Base-by-base conservation (phyloP, 805 yeast species). In the Candida silvatica region DNA sequence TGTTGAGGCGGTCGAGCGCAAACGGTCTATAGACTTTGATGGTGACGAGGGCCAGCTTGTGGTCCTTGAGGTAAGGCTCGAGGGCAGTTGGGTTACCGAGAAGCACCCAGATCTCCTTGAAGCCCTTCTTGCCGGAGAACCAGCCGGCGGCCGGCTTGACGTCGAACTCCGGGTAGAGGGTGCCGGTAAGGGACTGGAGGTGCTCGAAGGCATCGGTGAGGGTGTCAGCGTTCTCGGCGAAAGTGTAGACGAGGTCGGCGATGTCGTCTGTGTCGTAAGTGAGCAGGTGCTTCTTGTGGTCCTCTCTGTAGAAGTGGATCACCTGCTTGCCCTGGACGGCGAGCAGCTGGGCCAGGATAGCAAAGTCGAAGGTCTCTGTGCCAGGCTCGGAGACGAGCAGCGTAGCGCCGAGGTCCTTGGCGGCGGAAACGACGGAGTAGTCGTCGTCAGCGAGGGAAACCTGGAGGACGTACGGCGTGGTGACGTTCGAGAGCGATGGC, bases 1-100 rank as follows among this genome's bases (percentile, higher is more conserved):
- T 65, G 64, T 36, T 32, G 74, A 85, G 61, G 12, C 63, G 54
- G n/a, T 62, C 53, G 33, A 77, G 63, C 39, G 68, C 60, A 63
- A 87, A 82, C 3, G 96, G 95, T 49, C 85, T 73, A 62, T 80
- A 81, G 22, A 73, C 71, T 27, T 80, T 73, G 31, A 84, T 64
- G 6, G 73, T 59, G 30, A 82, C 57, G 22, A 81, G 52, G 28
- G 77, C 71, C 15, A 65, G 62, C 8, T 26, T 27, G 29, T 43
- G 41, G n/a, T 31, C 35, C 4, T 31, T 26, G 16, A 29, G 37
- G 38, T 28, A 41, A n/a, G 20, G 29, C n/a, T 35, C n/a, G 4
- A 54, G 36, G 14, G 24, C 22, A 5, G 28, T 20, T 29, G 73
- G 64, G 34, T 75, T 67, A 36, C 94, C 92, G 41, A 86, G 65